These are phyloP conservation scores for Mucor piriformis DNA, from an alignment of 371 early-diverging fungal genomes.

Conservation along the genomic window DNA sequence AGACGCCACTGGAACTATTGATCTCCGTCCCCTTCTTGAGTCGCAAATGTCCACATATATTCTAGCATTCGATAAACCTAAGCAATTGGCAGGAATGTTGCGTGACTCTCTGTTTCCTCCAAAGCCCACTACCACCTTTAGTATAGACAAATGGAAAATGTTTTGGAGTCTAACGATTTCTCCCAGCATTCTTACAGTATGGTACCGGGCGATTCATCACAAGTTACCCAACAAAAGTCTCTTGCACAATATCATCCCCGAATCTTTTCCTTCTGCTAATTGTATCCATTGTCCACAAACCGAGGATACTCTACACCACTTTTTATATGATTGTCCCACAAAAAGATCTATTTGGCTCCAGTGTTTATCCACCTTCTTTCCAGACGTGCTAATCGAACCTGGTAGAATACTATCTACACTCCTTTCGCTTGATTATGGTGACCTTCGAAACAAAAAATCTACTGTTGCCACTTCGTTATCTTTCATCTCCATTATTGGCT, in stretches of 20 bases:
- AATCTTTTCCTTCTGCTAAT: background rate
- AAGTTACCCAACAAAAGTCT: background rate
- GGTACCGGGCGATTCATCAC: background rate
- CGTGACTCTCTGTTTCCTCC: background rate
- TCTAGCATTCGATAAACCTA: background rate
- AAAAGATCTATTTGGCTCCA: constrained; percentile 3
- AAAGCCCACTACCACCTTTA: background rate
- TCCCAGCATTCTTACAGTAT: background rate
- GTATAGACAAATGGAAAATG: background rate
- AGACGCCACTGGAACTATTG: background rate
- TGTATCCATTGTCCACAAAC: constrained; percentile 7
- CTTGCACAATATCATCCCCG: background rate
- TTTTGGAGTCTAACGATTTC: background rate
- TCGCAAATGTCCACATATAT: background rate
- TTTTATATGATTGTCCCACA: constrained; percentile 1
- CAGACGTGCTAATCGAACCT: constrained; percentile 7
- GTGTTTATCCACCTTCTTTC: constrained; percentile 2
- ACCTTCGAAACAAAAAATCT: constrained; percentile 1
- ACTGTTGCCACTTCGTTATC: constrained; percentile 4
- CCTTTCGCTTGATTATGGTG: constrained; percentile 3
- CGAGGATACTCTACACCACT: constrained; percentile 4
- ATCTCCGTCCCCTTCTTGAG: background rate
- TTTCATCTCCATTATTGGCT: constrained; percentile 3
- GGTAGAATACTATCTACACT: constrained; percentile 2
- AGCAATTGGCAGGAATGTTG: background rate